Conservation (phyloP, 179 eudicot species). For the Corrigiola litoralis region DNA sequence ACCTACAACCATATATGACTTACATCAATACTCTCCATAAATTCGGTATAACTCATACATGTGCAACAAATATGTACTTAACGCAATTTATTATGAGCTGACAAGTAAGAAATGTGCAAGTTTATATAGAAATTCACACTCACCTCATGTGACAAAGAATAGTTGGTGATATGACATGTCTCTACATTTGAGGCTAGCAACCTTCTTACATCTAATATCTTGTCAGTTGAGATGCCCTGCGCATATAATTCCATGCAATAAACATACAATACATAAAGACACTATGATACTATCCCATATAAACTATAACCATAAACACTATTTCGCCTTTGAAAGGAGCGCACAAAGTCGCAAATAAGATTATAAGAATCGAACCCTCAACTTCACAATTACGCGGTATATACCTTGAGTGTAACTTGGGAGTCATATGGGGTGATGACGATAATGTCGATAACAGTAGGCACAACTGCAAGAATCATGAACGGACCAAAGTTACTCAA, state of each 20-base stretch:
- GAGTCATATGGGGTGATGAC: conserved; percentile 82
- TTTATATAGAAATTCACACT: conserved; percentile 4
- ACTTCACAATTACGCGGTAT: no score
- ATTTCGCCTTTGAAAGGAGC: no score
- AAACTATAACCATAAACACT: no score
- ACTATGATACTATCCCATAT: no score
- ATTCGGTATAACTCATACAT: no score
- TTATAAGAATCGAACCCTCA: background rate
- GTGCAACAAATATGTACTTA: no score
- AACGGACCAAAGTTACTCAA: background rate
- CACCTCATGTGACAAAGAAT: conserved; percentile 89
- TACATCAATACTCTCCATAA: background rate
- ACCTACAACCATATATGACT: conserved; percentile 38
- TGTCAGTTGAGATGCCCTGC: conserved; percentile 95
- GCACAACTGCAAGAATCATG: conserved; percentile 59
- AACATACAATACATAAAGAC: background rate
- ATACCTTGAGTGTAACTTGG: conserved; percentile 75
- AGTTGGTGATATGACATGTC: conserved; percentile 88
- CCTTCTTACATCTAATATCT: conserved; percentile 77
- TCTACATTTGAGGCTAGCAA: conserved; percentile 70
- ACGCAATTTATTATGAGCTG: no score
- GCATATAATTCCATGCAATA: background rate
- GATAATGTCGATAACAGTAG: conserved; percentile 69
- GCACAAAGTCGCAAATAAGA: no score
- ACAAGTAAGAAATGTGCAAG: no score